A percentile compares a stretch with the other conserved stretches of the same genome.
Evolutionary conservation across 345 rosid genomes (phyloP).

Genomic region (Lepidium didymum): DNA sequence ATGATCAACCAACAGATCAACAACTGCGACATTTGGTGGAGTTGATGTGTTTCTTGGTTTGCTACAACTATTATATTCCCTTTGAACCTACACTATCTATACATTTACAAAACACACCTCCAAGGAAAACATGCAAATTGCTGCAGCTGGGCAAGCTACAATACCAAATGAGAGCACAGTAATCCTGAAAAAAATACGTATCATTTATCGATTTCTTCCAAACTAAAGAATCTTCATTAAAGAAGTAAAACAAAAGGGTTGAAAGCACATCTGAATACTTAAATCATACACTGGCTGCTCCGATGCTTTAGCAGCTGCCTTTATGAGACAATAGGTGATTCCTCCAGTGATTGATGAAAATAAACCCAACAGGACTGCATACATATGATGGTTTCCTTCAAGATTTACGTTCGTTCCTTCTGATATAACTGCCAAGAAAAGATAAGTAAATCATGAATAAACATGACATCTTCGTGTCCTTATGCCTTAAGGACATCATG

Average conservation of each 20-base stretch:
- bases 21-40: not conserved
- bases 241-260: not conserved
- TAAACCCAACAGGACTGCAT: slow-evolving; percentile 54
- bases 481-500: not conserved
- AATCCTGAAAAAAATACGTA: slow-evolving; percentile 40
- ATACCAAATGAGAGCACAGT: slow-evolving; percentile 74
- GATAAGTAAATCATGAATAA: not conserved
- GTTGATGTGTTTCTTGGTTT: not conserved
- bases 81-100: not conserved
- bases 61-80: not conserved
- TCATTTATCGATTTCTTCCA: not conserved
- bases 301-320: slow-evolving; percentile 75
- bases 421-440: slow-evolving; percentile 21
- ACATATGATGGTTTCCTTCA: slow-evolving; percentile 38
- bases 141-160: slow-evolving; percentile 73
- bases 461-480: not conserved
- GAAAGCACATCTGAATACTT: slow-evolving; percentile 3
- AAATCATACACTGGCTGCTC: slow-evolving; percentile 81
- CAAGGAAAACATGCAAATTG: slow-evolving; percentile 51
- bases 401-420: slow-evolving; percentile 21
- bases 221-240: not conserved
- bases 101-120: slow-evolving; percentile 43
- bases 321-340: slow-evolving; percentile 67
- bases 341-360: slow-evolving; percentile 80
- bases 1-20: not conserved